A percentile compares a stretch with the other conserved stretches of the same genome.
These are phyloP conservation scores for Pyrenopolyporus hunteri DNA, from an alignment of 495 filamentous ascomycete species.

Conservation along the genomic window DNA sequence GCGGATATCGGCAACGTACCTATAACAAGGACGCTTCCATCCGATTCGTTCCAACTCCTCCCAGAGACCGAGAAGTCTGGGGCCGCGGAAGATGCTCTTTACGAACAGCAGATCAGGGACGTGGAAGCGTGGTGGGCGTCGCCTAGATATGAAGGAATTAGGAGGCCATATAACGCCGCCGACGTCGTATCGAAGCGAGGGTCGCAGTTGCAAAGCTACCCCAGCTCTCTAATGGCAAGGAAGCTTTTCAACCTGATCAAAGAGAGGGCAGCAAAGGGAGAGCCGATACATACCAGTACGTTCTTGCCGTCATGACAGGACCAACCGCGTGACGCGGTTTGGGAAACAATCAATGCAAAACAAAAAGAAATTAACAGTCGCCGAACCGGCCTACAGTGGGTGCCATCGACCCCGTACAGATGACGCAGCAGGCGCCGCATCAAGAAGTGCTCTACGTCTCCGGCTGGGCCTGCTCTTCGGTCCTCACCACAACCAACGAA, in stretches of 20 bases:
- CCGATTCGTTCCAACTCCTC: constrained; percentile 81
- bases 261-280: constrained; percentile 71
- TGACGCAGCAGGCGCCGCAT: constrained; percentile 96
- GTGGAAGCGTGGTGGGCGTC: constrained; percentile 88
- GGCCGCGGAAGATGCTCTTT: constrained; percentile 79
- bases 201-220: constrained; percentile 82
- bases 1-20: constrained; percentile 46
- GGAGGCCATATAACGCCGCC: constrained; percentile 84
- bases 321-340: no score
- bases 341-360: no score
- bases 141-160: constrained; percentile 85
- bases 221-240: constrained; percentile 88
- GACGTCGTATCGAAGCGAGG: constrained; percentile 94
- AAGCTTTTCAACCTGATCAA: constrained; percentile 91
- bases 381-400: constrained; percentile 67
- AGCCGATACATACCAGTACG: constrained; percentile 91
- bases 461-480: constrained; percentile 94
- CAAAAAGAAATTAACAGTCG: background rate
- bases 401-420: constrained; percentile 96
- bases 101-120: constrained; percentile 76
- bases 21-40: constrained; percentile 61
- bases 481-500: constrained; percentile 93
- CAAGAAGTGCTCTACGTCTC: constrained; percentile 96
- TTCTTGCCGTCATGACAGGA: constrained; percentile 19
- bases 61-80: constrained; percentile 74